These are phyloP conservation scores for Ganoderma resinaceum DNA, from an alignment of 1,284 basidiomycete species.

Conservation along the genomic window DNA sequence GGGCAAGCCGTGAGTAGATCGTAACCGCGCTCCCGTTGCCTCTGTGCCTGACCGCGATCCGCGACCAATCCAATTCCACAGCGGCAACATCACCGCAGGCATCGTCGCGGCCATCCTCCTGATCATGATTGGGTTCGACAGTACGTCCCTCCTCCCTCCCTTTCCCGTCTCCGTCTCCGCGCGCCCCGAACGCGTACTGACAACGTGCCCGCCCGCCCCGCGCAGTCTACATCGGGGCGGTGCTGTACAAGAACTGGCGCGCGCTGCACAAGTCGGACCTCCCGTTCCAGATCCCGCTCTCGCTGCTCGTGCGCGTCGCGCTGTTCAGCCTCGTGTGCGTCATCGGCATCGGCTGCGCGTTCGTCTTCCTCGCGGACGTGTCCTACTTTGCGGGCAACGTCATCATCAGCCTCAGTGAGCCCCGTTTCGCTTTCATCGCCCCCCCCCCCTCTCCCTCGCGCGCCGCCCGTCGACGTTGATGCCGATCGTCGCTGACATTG, in stretches of 20 bases:
- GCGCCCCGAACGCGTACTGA: not conserved
- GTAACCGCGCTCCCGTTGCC: not conserved
- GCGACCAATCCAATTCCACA: not conserved
- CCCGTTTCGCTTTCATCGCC: not conserved
- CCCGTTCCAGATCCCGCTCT: conserved; percentile 29
- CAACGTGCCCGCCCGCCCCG: not conserved
- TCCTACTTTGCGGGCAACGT: conserved; percentile 31
- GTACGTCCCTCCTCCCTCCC: conserved; percentile 8
- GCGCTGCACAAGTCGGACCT: conserved; percentile 29
- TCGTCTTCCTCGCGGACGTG: conserved; percentile 31
- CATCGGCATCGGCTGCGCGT: conserved; percentile 31
- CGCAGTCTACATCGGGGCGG: conserved; percentile 29
- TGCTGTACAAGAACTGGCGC: conserved; percentile 32
- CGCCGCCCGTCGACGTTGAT: no score
- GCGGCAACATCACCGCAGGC: conserved; percentile 27
- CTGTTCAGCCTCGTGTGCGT: conserved; percentile 33
- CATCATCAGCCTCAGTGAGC: conserved; percentile 30
- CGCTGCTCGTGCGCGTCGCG: conserved; percentile 31
- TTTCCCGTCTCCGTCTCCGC: not conserved
- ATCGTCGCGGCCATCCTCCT: conserved; percentile 27
- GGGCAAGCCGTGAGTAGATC: conserved; percentile 25
- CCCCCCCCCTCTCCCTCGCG: not conserved
- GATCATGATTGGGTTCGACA: conserved; percentile 25
- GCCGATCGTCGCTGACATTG: not conserved
- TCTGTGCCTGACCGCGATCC: not conserved